A percentile compares a stretch with the other conserved stretches of the same genome.
phyloP scores from a whole-genome alignment of 129 eudicot genomes.

The Gnaphalium uliginosum region DNA sequence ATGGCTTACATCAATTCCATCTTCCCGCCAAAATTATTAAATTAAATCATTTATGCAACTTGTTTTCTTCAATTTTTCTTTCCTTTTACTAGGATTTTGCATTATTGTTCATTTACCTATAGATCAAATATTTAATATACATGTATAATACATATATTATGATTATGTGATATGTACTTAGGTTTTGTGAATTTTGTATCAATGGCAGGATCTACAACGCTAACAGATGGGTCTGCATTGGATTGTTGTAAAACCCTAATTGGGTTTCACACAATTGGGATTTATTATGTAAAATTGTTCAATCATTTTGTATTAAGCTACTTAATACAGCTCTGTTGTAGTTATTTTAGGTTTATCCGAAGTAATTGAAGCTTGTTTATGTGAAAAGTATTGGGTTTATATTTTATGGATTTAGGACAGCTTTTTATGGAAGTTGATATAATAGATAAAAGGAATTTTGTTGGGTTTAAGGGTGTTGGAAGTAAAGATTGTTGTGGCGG shows the following conservation, averaged over 20 bases:
- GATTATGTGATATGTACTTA: conserved; percentile 6
- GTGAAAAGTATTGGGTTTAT: background rate
- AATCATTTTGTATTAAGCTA: background rate
- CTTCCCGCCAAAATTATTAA: conserved; percentile 36
- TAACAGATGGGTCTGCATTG: conserved; percentile 22
- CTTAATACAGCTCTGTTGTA: background rate
- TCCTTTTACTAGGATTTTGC: conserved; percentile 3
- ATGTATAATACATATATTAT: background rate
- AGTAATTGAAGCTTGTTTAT: background rate
- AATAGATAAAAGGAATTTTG: conserved; percentile 14
- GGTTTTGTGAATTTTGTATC: conserved; percentile 27
- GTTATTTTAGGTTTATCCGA: conserved; percentile 4
- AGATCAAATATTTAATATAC: conserved; percentile 4
- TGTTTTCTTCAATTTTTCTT: background rate
- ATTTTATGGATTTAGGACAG: conserved; percentile 22
- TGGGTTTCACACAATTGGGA: conserved; percentile 17
- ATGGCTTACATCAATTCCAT: conserved; percentile 18
- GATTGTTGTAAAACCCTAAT: conserved; percentile 17
- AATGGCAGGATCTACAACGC: conserved; percentile 32
- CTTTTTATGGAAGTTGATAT: conserved; percentile 20
- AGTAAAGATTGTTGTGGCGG: conserved; percentile 21
- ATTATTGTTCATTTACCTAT: background rate
- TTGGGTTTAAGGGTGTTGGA: conserved; percentile 19
- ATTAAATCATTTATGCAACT: background rate
- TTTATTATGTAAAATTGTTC: conserved; percentile 12